Evolutionary conservation across 805 yeast genomes (phyloP).

Genomic region (Candida nitratophila): DNA sequence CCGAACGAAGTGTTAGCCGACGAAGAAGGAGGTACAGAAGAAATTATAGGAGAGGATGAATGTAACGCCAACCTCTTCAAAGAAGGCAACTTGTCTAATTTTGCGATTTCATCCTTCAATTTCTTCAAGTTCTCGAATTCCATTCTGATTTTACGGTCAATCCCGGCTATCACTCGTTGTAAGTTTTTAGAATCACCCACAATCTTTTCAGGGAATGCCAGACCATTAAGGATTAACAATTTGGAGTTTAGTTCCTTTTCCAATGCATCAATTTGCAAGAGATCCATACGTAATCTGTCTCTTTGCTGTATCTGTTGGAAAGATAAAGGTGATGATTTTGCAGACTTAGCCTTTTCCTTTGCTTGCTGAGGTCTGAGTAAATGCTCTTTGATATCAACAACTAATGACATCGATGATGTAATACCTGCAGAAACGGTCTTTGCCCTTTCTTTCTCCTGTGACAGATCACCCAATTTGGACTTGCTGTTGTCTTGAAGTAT

Average conservation of each 20-base stretch:
- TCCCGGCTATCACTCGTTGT: constrained; percentile 17
- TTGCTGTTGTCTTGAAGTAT: background rate
- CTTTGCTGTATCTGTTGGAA: constrained; percentile 14
- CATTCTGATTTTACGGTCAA: constrained; percentile 18
- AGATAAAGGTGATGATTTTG: constrained; percentile 8
- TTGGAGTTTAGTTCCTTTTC: constrained; percentile 17
- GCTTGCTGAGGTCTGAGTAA: background rate
- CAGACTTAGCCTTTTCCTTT: background rate
- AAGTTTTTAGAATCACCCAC: constrained; percentile 20
- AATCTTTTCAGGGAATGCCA: constrained; percentile 22
- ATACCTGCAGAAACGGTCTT: background rate
- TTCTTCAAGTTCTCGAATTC: constrained; percentile 11
- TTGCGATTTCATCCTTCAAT: constrained; percentile 10
- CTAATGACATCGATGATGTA: background rate
- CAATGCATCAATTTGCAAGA: constrained; percentile 4
- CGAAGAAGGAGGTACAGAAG: background rate
- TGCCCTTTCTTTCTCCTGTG: background rate
- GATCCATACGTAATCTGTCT: constrained; percentile 9
- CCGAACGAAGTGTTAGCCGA: background rate
- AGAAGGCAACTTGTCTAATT: background rate
- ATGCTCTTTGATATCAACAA: background rate
- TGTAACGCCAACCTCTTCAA: too few relatives aligned
- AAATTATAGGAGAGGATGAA: background rate
- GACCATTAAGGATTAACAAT: constrained; percentile 20
- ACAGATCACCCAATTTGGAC: too few relatives aligned